phyloP scores from a whole-genome alignment of 805 yeast species.

The Lipomyces mesembrius region DNA sequence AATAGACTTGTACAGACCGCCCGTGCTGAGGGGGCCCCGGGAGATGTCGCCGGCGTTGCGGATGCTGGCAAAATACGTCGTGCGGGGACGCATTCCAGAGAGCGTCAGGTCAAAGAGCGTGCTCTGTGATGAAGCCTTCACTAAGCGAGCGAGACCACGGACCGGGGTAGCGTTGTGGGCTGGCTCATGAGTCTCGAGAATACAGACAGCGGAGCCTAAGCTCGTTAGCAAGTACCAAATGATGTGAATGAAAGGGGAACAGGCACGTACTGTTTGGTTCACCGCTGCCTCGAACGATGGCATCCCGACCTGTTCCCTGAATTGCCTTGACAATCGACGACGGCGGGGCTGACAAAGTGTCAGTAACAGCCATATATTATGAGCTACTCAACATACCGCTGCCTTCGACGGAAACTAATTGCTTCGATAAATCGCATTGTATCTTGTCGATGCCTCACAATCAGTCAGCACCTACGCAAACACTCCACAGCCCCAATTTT shows the following conservation, averaged over 20 bases:
- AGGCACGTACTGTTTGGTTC: conserved; percentile 55
- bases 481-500: neutral
- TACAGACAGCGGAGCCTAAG: conserved; percentile 82
- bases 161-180: conserved; percentile 61
- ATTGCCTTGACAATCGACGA: conserved; percentile 70
- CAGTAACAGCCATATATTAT: neutral
- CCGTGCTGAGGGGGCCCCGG: conserved; percentile 70
- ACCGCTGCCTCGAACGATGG: conserved; percentile 91
- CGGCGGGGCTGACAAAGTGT: conserved; percentile 61
- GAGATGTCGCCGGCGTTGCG: conserved; percentile 77
- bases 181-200: conserved; percentile 71
- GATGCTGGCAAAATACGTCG: conserved; percentile 70
- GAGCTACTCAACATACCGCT: conserved; percentile 37
- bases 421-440: conserved; percentile 61
- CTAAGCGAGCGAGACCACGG: conserved; percentile 85
- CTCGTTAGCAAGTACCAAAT: neutral
- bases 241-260: neutral
- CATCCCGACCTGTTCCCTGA: conserved; percentile 80
- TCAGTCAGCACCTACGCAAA: neutral
- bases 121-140: conserved; percentile 58
- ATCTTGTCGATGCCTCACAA: conserved; percentile 53
- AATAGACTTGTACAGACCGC: conserved; percentile 55
- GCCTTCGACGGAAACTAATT: conserved; percentile 72
- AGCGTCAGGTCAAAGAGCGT: conserved; percentile 79
- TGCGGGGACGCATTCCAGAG: conserved; percentile 65